These are phyloP conservation scores for Phylloporus sp. DNA, from an alignment of 768 basidiomycete species.

Conservation along the genomic window DNA sequence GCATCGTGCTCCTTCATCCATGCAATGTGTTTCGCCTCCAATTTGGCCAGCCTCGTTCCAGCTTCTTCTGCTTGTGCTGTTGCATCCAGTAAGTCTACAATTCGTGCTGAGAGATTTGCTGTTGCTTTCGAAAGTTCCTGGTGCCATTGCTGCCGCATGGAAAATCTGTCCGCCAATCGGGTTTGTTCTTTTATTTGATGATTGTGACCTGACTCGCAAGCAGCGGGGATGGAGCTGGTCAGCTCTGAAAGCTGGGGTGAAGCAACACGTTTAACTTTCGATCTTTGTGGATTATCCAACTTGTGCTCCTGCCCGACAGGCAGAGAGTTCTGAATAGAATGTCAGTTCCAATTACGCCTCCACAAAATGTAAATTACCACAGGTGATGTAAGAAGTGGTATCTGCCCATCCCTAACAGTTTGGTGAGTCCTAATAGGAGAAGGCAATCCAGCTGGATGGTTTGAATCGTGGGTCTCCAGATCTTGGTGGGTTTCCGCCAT, in stretches of 20 bases:
- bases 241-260: slow-evolving; percentile 11
- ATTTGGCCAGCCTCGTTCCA: slow-evolving; percentile 5
- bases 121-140: slow-evolving; percentile 12
- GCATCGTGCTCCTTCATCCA: slow-evolving; percentile 18
- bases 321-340: background rate
- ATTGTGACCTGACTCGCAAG: slow-evolving; percentile 26
- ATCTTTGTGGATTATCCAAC: slow-evolving; percentile 1
- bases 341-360: slow-evolving; percentile 9
- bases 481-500: slow-evolving; percentile 9
- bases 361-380: slow-evolving; percentile 5
- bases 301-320: slow-evolving; percentile 16
- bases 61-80: slow-evolving; percentile 11
- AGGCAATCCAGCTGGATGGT: no score
- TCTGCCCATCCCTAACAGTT: slow-evolving; percentile 15
- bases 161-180: slow-evolving; percentile 15
- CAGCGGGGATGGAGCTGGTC: slow-evolving; percentile 8
- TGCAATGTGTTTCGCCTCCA: slow-evolving; percentile 15
- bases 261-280: slow-evolving; percentile 12
- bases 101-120: slow-evolving; percentile 9
- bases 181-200: slow-evolving; percentile 22
- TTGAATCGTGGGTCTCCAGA: no score
- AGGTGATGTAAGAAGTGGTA: slow-evolving; percentile 3
- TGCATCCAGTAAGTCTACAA: slow-evolving; percentile 11
- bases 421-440: no score
- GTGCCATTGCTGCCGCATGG: slow-evolving; percentile 16